Evolutionary conservation across 768 basidiomycete genomes (phyloP).

Genomic region (Mycena olivaceomarginata): DNA sequence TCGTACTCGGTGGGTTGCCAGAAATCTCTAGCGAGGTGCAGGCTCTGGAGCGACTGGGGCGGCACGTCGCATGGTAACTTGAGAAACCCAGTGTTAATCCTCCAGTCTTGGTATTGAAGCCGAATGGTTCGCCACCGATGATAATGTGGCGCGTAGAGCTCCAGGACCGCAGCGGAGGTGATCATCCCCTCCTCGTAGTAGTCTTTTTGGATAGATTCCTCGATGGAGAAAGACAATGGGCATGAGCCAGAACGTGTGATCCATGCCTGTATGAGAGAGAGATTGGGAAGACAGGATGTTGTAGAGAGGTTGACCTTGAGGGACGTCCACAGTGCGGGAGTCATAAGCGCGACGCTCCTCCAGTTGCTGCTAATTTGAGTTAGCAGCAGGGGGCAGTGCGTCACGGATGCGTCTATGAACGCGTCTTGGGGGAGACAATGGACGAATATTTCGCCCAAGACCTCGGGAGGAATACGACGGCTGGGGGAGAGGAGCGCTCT

Average conservation of each 20-base stretch:
- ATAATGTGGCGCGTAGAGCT: conserved; percentile 51
- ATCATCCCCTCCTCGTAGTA: conserved; percentile 20
- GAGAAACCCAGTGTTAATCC: conserved; percentile 44
- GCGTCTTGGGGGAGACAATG: conserved; percentile 40
- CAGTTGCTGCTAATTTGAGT: conserved; percentile 50
- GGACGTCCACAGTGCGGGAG: conserved; percentile 48
- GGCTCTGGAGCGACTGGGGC: conserved; percentile 50
- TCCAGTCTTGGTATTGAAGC: conserved; percentile 48
- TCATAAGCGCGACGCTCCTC: conserved; percentile 47
- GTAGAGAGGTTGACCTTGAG: conserved; percentile 41
- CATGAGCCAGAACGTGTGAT: conserved; percentile 50
- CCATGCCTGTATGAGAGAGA: conserved; percentile 47
- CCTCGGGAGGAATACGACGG: conserved; percentile 49
- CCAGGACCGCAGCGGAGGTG: conserved; percentile 45
- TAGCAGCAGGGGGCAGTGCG: conserved; percentile 38
- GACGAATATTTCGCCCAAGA: conserved; percentile 50
- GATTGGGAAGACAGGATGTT: conserved; percentile 32
- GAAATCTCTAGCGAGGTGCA: conserved; percentile 49
- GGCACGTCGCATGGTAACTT: conserved; percentile 37
- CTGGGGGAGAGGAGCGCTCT: conserved; percentile 48
- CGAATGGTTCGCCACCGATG: conserved; percentile 50
- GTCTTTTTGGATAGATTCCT: conserved; percentile 37
- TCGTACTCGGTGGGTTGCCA: conserved; percentile 41
- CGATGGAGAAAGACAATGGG: conserved; percentile 51
- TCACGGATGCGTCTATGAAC: conserved; percentile 26